Base-by-base conservation (phyloP, 164 flowering plant genomes). In the Aristolochia californica region DNA sequence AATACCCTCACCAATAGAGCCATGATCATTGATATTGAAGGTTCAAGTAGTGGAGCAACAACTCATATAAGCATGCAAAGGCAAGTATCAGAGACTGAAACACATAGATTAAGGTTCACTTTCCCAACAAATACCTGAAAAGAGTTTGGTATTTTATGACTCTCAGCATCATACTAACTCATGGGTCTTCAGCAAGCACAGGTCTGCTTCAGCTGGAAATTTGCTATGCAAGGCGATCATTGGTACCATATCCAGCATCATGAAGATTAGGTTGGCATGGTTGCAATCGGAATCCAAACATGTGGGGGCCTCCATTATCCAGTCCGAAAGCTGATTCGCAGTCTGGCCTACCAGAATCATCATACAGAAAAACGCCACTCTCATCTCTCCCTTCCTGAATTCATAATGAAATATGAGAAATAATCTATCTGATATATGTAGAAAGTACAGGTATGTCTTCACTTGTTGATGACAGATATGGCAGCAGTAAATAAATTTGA, bases 301-400 rank as follows among this genome's bases (percentile, higher is more conserved):
- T 57, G 48, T 77, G 77, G 54, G 70, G 21, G 2, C 72, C 73
- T 7, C 74, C 80, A 45, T 74, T 71, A 4, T 65, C 74, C 15
- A 71, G 38, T 44, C 74, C 69, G 21, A 69, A 45, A 1, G 60
- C 64, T 2, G 76, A 53, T 55, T 77, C 74, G 24, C 70, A 73
- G 38, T 74, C 72, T 15, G 60, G 13, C 44, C 64, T 75, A 2
- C 62, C 80, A 27, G 66, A 61, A 14, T 59, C 72, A 12, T 62
- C 73, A 25, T 72, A 13, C 3, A 69, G 78, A 58, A 51, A 74
- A 1, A 51, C 57, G 20, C 72, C 70, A 56, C 75, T 77, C 27
- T 68, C 77, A 27, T 69, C 64, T 59, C 43, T 64, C 45, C 59
- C 63, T 24, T 77, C 72, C 84, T 72, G 53, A n/a, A 15, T n/a